Base-by-base conservation (phyloP, 768 basidiomycete genomes). In the Mycena chlorophos region DNA sequence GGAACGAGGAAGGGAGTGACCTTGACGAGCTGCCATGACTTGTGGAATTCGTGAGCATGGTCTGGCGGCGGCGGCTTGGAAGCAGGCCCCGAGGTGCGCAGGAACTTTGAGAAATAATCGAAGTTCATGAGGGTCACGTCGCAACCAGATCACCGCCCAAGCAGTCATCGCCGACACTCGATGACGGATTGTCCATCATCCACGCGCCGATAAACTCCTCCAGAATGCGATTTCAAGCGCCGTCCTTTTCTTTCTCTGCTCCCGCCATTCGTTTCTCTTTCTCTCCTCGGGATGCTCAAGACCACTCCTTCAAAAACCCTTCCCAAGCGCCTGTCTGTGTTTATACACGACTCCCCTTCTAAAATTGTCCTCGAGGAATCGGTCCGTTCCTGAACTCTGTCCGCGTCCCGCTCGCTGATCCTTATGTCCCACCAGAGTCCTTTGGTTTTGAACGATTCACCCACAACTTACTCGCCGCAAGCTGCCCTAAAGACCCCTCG, bases 31-130 rank as follows among this genome's bases (percentile, higher is more conserved):
- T 76, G 78, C 91, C 91, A 94, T 58, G 90, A 89, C 58, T 72
- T 82, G 61, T 84, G 81, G 66, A 94, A 92, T 62, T 90, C 88
- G 30, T 78, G 79, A 17, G 84, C 79, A 71, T 84, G 82, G 66
- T 94, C 91, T 19, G 84, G 75, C 39, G 75, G 75, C 39, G 75
- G 69, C 0, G 73, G 68, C 66, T 85, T 89, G 55, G 79, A 58
- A 63, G 69, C 23, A 64, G 75, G 59, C 73, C 84, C 64, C 29
- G 75, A 56, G 65, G 74, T 64, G 71, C 76, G 66, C 66, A 93
- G 75, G 65, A 92, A 91, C 67, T 89, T 91, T 50, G 89, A 87
- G 66, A 94, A 93, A 69, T 92, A 93, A 91, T 91, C 57, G 51
- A 63, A 26, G 48, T 51, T 34, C 30, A 49, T 28, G 55, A 46